Conservation (phyloP, 495 filamentous ascomycete genomes). For the Acidiella bohemica region DNA sequence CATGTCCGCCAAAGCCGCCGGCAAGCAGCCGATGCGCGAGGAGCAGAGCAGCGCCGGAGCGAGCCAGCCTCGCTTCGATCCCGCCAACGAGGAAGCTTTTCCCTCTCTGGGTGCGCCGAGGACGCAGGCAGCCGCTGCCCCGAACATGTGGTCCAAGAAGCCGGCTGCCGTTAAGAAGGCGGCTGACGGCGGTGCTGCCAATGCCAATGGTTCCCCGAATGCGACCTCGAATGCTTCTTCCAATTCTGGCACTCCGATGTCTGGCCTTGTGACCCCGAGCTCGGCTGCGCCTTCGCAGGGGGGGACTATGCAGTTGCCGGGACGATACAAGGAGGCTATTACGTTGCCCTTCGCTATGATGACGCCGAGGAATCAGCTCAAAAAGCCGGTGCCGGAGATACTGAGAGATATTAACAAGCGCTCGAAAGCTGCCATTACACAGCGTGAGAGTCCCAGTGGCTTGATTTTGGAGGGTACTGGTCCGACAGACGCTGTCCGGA, state of each 20-base stretch:
- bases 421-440: slow-evolving; percentile 72
- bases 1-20: slow-evolving; percentile 44
- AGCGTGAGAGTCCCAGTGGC: slow-evolving; percentile 49
- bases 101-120: slow-evolving; percentile 68
- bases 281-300: slow-evolving; percentile 29
- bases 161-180: slow-evolving; percentile 42
- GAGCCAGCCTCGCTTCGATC: slow-evolving; percentile 47
- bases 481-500: slow-evolving; percentile 57
- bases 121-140: slow-evolving; percentile 38
- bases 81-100: slow-evolving; percentile 78
- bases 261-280: slow-evolving; percentile 43
- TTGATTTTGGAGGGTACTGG: slow-evolving; percentile 72
- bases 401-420: slow-evolving; percentile 75
- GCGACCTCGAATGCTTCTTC: slow-evolving; percentile 31
- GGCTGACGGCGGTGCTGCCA: slow-evolving; percentile 28
- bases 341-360: slow-evolving; percentile 63
- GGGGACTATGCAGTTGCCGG: slow-evolving; percentile 17
- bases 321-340: slow-evolving; percentile 41
- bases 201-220: slow-evolving; percentile 31
- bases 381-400: slow-evolving; percentile 67
- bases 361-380: slow-evolving; percentile 58
- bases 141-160: slow-evolving; percentile 60
- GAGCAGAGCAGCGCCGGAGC: slow-evolving; percentile 16
- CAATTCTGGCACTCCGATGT: slow-evolving; percentile 44
- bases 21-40: slow-evolving; percentile 45